These are phyloP conservation scores for Hyphopichia burtonii DNA, from an alignment of 1,139 yeast genomes.

Conservation along the genomic window DNA sequence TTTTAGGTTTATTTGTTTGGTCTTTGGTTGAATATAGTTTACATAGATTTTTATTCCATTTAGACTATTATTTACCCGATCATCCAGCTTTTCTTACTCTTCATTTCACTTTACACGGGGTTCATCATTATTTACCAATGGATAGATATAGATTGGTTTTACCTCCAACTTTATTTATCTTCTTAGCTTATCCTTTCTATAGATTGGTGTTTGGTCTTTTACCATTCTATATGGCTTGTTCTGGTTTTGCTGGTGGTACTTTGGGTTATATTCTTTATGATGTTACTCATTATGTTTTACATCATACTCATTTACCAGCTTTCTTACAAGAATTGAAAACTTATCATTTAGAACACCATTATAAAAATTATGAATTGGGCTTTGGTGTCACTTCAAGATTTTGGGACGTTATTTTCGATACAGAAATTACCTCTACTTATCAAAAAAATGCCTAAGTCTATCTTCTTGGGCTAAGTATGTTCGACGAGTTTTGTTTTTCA, in stretches of 20 bases:
- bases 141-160: conserved; percentile 87
- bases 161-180: conserved; percentile 82
- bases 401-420: conserved; percentile 92
- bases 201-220: conserved; percentile 35
- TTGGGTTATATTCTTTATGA: conserved; percentile 92
- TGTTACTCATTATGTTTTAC: conserved; percentile 80
- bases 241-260: conserved; percentile 88
- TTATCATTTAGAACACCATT: conserved; percentile 94
- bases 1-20: conserved; percentile 81
- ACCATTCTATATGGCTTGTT: conserved; percentile 49
- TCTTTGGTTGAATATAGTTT: conserved; percentile 82
- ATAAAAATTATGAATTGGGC: conserved; percentile 93
- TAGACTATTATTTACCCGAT: conserved; percentile 84
- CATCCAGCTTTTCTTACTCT: conserved; percentile 69
- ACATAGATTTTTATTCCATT: conserved; percentile 91
- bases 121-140: conserved; percentile 97
- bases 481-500: too few species aligned
- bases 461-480: too few species aligned
- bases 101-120: conserved; percentile 91
- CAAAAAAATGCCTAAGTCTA: conserved; percentile 27
- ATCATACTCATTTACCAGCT: conserved; percentile 78
- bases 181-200: conserved; percentile 47
- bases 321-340: conserved; percentile 78
- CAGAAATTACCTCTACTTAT: conserved; percentile 46
- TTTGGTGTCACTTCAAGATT: conserved; percentile 92